phyloP scores from a whole-genome alignment of 1,284 basidiomycete species.

The Waitea zeae region DNA sequence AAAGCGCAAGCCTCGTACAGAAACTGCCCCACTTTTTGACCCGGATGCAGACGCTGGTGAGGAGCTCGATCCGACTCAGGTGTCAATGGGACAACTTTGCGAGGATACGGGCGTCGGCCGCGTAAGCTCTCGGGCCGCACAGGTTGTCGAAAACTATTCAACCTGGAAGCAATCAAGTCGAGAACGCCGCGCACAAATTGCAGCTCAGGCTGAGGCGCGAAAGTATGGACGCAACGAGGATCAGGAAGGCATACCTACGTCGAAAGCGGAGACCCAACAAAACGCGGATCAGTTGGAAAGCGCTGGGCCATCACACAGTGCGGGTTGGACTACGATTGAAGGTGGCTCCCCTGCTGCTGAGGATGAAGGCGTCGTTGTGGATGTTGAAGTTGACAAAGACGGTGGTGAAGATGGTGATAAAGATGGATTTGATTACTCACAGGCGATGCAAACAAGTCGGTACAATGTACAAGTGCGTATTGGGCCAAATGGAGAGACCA shows the following conservation, averaged over 20 bases:
- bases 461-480: slow-evolving; percentile 69
- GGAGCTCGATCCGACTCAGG: slow-evolving; percentile 54
- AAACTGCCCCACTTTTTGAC: slow-evolving; percentile 39
- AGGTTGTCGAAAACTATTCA: slow-evolving; percentile 48
- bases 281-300: slow-evolving; percentile 1
- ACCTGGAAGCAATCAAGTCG: slow-evolving; percentile 48
- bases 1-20: too few species aligned
- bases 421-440: slow-evolving; percentile 60
- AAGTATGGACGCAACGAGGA: slow-evolving; percentile 44
- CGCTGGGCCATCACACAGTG: slow-evolving; percentile 2
- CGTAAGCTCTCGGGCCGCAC: slow-evolving; percentile 51
- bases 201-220: slow-evolving; percentile 42
- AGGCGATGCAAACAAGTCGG: slow-evolving; percentile 44
- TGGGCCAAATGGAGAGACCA: slow-evolving; percentile 64
- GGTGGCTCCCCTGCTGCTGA: neutral
- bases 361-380: too few species aligned
- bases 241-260: slow-evolving; percentile 17
- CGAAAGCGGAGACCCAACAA: slow-evolving; percentile 5
- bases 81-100: slow-evolving; percentile 66
- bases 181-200: slow-evolving; percentile 46
- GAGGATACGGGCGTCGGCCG: slow-evolving; percentile 57
- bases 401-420: slow-evolving; percentile 11
- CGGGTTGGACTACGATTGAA: neutral
- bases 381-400: too few species aligned
- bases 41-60: slow-evolving; percentile 46